Conservation (phyloP, 176 grass and related monocot genomes). For the Triticum monococcum region DNA sequence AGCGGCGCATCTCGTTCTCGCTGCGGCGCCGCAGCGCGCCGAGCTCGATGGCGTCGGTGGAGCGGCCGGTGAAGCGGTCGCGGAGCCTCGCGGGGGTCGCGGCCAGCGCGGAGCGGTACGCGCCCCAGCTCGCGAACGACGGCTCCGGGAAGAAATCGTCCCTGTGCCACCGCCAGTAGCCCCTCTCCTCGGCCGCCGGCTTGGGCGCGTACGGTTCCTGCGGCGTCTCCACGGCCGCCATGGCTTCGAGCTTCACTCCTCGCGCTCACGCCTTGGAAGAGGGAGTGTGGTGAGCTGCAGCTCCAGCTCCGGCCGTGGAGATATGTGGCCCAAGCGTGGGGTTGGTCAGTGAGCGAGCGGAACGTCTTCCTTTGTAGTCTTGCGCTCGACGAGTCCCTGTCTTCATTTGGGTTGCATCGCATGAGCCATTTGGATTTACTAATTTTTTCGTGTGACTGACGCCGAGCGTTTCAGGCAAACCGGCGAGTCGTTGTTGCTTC, state of each 20-base stretch:
- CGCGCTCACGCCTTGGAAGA: not conserved
- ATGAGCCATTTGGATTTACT: not conserved
- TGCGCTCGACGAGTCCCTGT: not conserved
- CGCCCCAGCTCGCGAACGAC: constrained; percentile 78
- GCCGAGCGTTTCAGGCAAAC: not conserved
- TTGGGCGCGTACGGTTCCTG: not conserved
- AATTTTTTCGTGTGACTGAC: not conserved
- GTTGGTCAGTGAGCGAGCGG: not conserved
- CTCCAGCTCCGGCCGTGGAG: not conserved
- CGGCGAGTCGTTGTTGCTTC: not conserved
- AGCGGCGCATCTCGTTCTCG: constrained; percentile 90
- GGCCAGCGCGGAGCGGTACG: constrained; percentile 51
- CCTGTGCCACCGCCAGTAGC: constrained; percentile 85
- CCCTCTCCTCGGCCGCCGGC: not conserved
- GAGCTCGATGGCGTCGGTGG: constrained; percentile 64
- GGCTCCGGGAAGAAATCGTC: constrained; percentile 94
- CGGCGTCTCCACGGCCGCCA: constrained; percentile 7
- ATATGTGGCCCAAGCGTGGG: constrained; percentile 4
- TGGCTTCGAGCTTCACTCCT: not conserved
- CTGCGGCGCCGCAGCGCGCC: constrained; percentile 61
- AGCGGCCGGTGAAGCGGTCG: constrained; percentile 67
- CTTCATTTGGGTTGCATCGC: not conserved
- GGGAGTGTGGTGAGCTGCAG: constrained; percentile 16
- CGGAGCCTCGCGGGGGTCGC: constrained; percentile 44
- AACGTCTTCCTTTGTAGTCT: not conserved